Conservation (phyloP, 73 alveolate species). For the Tetrahymena borealis region DNA sequence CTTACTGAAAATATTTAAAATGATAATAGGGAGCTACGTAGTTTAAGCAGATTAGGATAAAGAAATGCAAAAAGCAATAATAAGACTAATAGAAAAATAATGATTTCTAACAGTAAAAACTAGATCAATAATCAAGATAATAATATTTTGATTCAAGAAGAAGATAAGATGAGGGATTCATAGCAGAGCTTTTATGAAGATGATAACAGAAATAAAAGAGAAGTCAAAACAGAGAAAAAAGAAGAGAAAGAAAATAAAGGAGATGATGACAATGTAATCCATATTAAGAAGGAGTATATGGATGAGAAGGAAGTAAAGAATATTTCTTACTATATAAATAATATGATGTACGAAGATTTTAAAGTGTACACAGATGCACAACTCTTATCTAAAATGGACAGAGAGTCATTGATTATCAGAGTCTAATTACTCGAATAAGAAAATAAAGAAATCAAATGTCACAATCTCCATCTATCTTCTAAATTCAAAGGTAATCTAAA, state of each 20-base stretch:
- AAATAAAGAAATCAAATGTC: neutral
- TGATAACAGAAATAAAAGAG: neutral
- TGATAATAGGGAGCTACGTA: neutral
- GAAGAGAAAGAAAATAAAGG: neutral
- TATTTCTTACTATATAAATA: neutral
- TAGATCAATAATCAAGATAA: no score
- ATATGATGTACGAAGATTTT: neutral
- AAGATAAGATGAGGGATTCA: neutral
- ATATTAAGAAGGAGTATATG: neutral
- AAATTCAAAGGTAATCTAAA: neutral
- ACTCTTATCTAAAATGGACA: neutral
- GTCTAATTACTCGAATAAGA: neutral
- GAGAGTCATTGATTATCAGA: neutral
- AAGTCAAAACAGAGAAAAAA: neutral
- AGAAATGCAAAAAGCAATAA: neutral
- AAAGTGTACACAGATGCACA: neutral
- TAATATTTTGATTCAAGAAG: neutral
- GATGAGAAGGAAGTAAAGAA: neutral
- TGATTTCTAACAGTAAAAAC: neutral
- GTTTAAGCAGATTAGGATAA: neutral
- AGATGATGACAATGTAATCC: neutral
- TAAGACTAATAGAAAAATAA: neutral
- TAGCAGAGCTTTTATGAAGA: neutral
- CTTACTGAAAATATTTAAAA: neutral
- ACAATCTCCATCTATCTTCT: neutral